Percentiles rank a stretch among this genome's conserved stretches.
phyloP scores from a whole-genome alignment of 176 grass and related monocot species.

The Carex cristatella region DNA sequence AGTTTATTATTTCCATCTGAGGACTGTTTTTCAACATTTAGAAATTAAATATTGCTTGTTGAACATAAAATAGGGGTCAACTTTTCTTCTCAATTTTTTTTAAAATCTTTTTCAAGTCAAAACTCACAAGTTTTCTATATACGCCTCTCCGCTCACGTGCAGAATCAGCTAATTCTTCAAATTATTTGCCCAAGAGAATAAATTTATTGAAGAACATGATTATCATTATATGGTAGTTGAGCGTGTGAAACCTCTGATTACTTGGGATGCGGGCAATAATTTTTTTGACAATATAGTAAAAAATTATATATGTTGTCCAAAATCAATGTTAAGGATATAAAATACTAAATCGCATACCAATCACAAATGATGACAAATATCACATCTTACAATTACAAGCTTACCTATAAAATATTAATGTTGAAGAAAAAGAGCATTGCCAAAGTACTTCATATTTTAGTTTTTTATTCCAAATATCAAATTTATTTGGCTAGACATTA shows the following conservation, averaged over 20 bases:
- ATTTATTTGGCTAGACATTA: background rate
- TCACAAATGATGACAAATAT: background rate
- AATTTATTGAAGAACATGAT: background rate
- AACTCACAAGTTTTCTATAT: background rate
- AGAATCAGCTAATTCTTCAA: background rate
- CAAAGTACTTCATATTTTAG: too few relatives aligned
- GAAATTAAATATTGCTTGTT: background rate
- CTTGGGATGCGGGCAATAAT: background rate
- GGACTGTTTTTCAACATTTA: slow-evolving; percentile 3
- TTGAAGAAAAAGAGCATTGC: too few relatives aligned
- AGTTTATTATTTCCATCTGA: background rate
- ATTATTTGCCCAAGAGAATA: background rate
- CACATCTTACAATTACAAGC: too few relatives aligned
- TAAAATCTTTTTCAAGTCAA: background rate
- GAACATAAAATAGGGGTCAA: slow-evolving; percentile 3
- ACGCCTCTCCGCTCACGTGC: background rate
- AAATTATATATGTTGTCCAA: background rate
- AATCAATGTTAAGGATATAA: background rate
- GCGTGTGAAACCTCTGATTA: background rate
- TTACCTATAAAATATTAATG: too few relatives aligned
- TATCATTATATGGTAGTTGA: background rate
- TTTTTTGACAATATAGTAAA: background rate
- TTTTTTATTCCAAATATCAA: background rate
- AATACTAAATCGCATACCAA: background rate
- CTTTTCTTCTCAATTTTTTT: background rate